Evolutionary conservation across 2,329 filamentous ascomycete genomes (phyloP), one percentile per base, ranked within the genome.

Genomic region (Dactylellina haptotyla): DNA sequence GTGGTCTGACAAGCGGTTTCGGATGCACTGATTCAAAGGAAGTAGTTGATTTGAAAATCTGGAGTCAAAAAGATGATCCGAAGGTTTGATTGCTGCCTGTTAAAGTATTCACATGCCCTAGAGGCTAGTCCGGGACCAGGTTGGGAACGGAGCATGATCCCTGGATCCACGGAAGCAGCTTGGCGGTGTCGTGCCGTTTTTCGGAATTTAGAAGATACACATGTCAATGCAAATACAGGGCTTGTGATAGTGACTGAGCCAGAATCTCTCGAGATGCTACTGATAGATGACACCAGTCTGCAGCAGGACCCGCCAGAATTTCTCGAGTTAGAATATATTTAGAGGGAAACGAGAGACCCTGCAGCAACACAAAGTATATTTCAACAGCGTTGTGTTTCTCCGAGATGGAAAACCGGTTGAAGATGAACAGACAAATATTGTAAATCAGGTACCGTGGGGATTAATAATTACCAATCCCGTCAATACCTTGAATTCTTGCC

Each of bases 181-280:
- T 64, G 66, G 66, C 66, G 53, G 30, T 54, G 61, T 65, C 53
- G 54, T 73, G 59, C 67, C 67, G 67, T 73, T 73, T 66, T 66
- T 73, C 67, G 67, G 67, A 61, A 73, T 61, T 48, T 54, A 59
- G 18, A 20, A 54, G 45, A 65, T 73, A 65, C 67, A 73, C 61
- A 66, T 73, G 67, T 66, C 51, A 73, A 73, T 65, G 59, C 61
- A 23, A 72, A 61, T 39, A 54, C 67, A 72, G 66, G 66, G 61
- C 67, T 66, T 66, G 67, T 73, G 67, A 73, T 73, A 65, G 46
- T 30, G 20, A 34, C 26, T 25, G 45, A 12, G 6, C 18, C 45
- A 59, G 57, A 72, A 46, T 14, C 30, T 70, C 18, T 12, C 39
- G 45, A 53, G 28, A 37, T 16, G 30, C 6, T 46, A 23, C 53